phyloP scores from a whole-genome alignment of 2,329 filamentous ascomycete genomes.

The Ophiocordyceps camponoti-saundersi region DNA sequence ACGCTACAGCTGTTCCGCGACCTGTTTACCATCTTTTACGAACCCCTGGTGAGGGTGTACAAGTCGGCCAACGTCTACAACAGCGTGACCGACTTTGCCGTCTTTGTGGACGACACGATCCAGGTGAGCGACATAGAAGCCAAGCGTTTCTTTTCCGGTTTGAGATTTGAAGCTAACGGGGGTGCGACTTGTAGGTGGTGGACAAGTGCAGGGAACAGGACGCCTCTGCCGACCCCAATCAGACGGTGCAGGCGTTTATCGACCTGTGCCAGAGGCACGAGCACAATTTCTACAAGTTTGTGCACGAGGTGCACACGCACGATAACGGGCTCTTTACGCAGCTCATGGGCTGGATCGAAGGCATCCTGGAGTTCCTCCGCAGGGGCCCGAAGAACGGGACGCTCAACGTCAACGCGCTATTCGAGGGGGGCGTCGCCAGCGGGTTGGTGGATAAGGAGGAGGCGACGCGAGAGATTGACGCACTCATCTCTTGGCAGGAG shows the following conservation, averaged over 20 bases:
- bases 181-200: conserved; percentile 29
- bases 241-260: conserved; percentile 96
- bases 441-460: conserved; percentile 52
- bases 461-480: conserved; percentile 66
- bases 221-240: conserved; percentile 87
- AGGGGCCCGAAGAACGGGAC: conserved; percentile 74
- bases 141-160: neutral
- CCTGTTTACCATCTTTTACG: conserved; percentile 96
- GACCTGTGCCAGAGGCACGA: conserved; percentile 91
- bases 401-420: conserved; percentile 85
- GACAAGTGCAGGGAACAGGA: conserved; percentile 55
- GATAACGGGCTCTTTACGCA: conserved; percentile 94
- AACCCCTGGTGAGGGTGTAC: conserved; percentile 90
- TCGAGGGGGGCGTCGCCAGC: conserved; percentile 59
- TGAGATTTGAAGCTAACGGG: neutral
- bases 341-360: conserved; percentile 94
- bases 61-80: conserved; percentile 98
- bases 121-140: conserved; percentile 36
- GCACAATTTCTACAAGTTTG: conserved; percentile 96
- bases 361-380: conserved; percentile 81
- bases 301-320: conserved; percentile 92
- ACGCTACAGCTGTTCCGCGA: conserved; percentile 92
- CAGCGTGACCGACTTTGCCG: conserved; percentile 89
- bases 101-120: conserved; percentile 87
- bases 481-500: conserved; percentile 83